Conservation (phyloP, 2,329 filamentous ascomycete species). For the Aureobasidium sp. region DNA sequence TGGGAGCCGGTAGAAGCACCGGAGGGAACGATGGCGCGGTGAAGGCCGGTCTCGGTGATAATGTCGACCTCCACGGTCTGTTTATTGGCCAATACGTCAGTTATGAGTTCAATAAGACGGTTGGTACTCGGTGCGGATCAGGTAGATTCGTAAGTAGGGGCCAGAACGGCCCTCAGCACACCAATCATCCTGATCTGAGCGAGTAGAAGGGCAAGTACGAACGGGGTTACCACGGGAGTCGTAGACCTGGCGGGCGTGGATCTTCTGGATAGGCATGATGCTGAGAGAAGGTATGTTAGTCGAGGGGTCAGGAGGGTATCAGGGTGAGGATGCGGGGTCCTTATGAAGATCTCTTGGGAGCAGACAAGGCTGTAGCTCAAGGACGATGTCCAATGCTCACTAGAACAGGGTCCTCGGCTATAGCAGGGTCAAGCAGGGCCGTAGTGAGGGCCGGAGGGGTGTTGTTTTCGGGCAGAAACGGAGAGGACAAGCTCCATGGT, state of each 20-base stretch:
- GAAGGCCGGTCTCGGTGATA: constrained; percentile 69
- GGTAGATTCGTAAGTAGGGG: no score
- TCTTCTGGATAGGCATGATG: constrained; percentile 61
- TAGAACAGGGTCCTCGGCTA: constrained; percentile 9
- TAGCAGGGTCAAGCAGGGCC: constrained; percentile 6
- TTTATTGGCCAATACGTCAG: background rate
- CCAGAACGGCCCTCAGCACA: no score
- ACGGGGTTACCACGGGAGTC: constrained; percentile 91
- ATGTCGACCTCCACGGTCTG: no score
- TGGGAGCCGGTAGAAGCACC: constrained; percentile 77
- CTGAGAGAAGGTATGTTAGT: constrained; percentile 8
- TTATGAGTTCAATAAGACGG: constrained; percentile 30
- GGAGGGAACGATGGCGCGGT: constrained; percentile 95
- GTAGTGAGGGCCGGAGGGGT: background rate
- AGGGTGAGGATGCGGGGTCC: background rate
- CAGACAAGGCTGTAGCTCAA: background rate
- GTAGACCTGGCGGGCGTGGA: constrained; percentile 71
- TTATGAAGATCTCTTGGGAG: background rate
- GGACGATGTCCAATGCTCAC: background rate
- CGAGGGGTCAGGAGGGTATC: background rate
- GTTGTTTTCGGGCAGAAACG: constrained; percentile 12
- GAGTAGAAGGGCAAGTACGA: no score
- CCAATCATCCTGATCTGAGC: no score
- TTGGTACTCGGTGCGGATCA: constrained; percentile 50
- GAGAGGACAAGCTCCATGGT: background rate